Base-by-base conservation (phyloP, 2,329 filamentous ascomycete genomes). In the Camillea tinctor region DNA sequence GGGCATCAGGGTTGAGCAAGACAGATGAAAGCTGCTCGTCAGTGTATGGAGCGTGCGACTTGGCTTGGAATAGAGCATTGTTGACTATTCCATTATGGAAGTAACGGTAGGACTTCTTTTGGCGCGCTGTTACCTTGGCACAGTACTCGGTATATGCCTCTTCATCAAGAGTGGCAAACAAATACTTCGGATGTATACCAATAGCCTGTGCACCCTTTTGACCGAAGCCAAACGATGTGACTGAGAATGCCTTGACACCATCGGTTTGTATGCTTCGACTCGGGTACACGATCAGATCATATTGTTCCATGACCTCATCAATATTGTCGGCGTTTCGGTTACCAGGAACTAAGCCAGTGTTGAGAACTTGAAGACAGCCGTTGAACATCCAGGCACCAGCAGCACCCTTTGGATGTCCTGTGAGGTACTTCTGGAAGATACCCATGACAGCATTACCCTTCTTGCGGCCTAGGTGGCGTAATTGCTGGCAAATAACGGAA, bases 331-430 rank as follows among this genome's bases (percentile, higher is more conserved):
- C 95, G 71, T 99, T 99, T 72, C 93, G 90, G 81, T 99, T 99
- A 61, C 95, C 95, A 15, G 95, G 95, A 22, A 99, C 94, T 54
- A 99, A 83, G 73, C 95, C 95, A 55, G 85, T 89, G 82, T 98
- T 96, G 70, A 99, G 86, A 52, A 97, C 92, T 77, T 99, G 95
- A 75, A 99, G 81, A 76, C 92, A 95, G 67, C 95, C 95, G 82
- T 99, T 99, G 85, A 99, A 88, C 95, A 99, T 99, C 93, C 95
- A 99, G 54, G 94, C 95, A 82, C 95, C 95, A 62, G 95, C 95
- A 71, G 95, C 94, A 88, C 95, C 95, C 88, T 99, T 99, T 72
- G 95, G 95, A 76, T 99, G 95, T 77, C 95, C 95, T 57, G 96
- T 99, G 63, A 99, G 88, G 77, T 96, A 98, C 80, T 99, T 99